Evolutionary conservation across 352 stramenopile genomes (phyloP).

Genomic region (Phytophthora pistaciae): DNA sequence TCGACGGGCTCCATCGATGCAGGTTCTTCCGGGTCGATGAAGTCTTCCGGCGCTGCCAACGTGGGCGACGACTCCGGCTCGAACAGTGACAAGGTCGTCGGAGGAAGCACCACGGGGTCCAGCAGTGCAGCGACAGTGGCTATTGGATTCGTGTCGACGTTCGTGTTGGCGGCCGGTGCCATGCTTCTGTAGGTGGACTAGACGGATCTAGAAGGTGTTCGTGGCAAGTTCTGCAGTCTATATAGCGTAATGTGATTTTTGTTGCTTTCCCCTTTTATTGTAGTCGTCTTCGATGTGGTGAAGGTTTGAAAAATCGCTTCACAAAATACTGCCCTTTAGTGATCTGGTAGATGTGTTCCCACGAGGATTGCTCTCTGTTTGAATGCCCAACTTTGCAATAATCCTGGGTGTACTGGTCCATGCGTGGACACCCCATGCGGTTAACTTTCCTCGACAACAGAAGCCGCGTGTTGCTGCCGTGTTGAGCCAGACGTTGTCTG

Average conservation of each 20-base stretch:
- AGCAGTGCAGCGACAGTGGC: slow-evolving; percentile 11
- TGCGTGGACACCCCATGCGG: no score
- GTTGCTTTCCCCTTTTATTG: no score
- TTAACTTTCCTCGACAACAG: no score
- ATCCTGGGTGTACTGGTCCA: no score
- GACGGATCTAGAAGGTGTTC: background rate
- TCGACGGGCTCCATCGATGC: slow-evolving; percentile 13
- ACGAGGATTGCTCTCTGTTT: no score
- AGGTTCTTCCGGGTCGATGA: background rate
- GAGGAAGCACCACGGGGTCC: slow-evolving; percentile 9
- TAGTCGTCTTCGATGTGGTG: no score
- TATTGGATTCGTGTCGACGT: background rate
- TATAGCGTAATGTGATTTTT: no score
- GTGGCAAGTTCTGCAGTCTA: background rate
- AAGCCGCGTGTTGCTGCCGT: background rate
- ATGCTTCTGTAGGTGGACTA: slow-evolving; percentile 14
- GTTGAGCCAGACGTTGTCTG: slow-evolving; percentile 5
- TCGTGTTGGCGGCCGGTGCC: background rate
- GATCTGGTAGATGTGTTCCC: no score
- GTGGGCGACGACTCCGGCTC: slow-evolving; percentile 32
- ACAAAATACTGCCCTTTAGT: no score
- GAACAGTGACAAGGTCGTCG: slow-evolving; percentile 13
- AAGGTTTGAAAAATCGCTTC: no score
- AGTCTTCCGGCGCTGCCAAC: background rate
- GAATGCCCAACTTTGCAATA: no score